Conservation (phyloP, 2,329 filamentous ascomycete genomes). For the Alternaria longipes region DNA sequence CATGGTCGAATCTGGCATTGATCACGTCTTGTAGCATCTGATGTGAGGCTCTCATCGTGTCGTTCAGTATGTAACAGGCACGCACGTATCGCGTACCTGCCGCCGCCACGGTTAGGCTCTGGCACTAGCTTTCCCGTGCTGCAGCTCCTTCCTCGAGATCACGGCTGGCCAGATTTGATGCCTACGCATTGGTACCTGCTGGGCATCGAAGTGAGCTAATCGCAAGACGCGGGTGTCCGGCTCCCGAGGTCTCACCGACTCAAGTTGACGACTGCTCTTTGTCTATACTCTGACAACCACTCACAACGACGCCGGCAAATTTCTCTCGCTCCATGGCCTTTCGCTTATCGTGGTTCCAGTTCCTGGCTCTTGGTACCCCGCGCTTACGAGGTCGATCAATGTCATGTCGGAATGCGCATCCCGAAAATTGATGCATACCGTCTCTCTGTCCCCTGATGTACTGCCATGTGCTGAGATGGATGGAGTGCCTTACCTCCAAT, state of each 20-base stretch:
- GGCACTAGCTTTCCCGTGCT: not conserved
- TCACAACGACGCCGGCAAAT: not conserved
- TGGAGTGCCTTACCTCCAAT: not conserved
- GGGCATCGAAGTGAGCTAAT: conserved; percentile 3
- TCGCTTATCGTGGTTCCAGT: conserved; percentile 13
- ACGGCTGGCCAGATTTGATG: not conserved
- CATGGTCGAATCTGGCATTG: not conserved
- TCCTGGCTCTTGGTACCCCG: conserved; percentile 7
- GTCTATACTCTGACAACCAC: not conserved
- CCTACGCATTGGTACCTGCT: not conserved
- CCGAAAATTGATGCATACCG: not conserved
- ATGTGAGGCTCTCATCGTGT: not conserved
- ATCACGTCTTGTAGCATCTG: not conserved
- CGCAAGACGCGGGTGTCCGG: not conserved
- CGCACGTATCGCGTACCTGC: not conserved
- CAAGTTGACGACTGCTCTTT: conserved; percentile 4
- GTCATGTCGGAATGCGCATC: conserved; percentile 2
- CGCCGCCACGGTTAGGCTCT: not conserved
- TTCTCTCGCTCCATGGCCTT: conserved; percentile 1
- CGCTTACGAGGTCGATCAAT: conserved; percentile 2
- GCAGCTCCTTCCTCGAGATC: not conserved
- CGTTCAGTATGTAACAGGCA: not conserved
- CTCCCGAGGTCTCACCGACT: conserved; percentile 1
- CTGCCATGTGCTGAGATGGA: not conserved
- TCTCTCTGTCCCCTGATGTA: not conserved